Conservation (phyloP, 2,329 filamentous ascomycete species). For the Xenoacremonium recifei region DNA sequence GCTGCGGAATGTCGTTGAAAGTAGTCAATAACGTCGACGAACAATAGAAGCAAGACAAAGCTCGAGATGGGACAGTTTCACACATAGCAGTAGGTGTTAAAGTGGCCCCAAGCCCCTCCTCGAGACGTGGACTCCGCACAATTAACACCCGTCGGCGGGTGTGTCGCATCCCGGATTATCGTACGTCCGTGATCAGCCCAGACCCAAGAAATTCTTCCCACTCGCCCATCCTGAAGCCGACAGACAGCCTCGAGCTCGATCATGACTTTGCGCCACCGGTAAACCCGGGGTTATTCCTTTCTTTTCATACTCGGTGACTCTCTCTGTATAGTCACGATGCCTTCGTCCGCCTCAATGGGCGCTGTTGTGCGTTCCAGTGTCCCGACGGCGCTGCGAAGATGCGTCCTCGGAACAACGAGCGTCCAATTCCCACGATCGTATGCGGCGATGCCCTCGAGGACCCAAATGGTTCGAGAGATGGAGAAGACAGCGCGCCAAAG, state of each 20-base stretch:
- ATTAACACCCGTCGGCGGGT: background rate
- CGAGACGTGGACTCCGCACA: background rate
- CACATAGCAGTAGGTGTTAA: constrained; percentile 14
- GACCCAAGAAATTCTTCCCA: constrained; percentile 24
- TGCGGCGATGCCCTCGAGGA: constrained; percentile 23
- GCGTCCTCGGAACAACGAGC: constrained; percentile 17
- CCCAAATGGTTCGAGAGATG: constrained; percentile 28
- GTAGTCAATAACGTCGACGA: constrained; percentile 3
- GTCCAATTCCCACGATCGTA: constrained; percentile 23
- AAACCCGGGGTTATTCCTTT: constrained; percentile 15
- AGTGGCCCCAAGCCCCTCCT: background rate
- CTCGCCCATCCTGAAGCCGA: constrained; percentile 3
- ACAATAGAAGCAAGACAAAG: constrained; percentile 4
- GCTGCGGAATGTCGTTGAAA: constrained; percentile 2
- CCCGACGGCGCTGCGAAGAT: constrained; percentile 13
- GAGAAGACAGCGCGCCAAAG: constrained; percentile 21
- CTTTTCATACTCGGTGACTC: background rate
- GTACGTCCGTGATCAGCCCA: constrained; percentile 23
- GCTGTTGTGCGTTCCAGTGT: constrained; percentile 18
- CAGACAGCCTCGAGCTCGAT: constrained; percentile 18
- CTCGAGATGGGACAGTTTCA: constrained; percentile 3
- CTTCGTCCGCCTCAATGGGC: constrained; percentile 16
- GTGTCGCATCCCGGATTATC: constrained; percentile 9
- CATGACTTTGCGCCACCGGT: constrained; percentile 25
- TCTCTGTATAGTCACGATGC: constrained; percentile 11